phyloP scores from a whole-genome alignment of 257 asterid genomes.

The Nicotiana tabacum region DNA sequence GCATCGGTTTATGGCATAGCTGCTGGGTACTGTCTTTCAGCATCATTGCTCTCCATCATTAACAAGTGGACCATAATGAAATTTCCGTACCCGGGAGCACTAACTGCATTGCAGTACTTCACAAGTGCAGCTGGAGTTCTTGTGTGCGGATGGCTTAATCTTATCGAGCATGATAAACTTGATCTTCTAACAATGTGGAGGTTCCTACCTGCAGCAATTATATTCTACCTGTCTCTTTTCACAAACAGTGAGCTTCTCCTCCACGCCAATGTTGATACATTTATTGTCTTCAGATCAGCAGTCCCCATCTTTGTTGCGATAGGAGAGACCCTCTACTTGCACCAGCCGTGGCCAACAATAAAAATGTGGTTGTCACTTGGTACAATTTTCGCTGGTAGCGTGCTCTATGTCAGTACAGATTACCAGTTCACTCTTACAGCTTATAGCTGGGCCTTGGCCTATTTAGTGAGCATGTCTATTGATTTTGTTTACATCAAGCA shows the following conservation, averaged over 20 bases:
- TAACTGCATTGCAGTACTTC: constrained; percentile 87
- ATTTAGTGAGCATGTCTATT: constrained; percentile 81
- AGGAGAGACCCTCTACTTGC: constrained; percentile 83
- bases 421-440: constrained; percentile 82
- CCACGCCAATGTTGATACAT: constrained; percentile 91
- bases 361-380: constrained; percentile 70
- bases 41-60: constrained; percentile 77
- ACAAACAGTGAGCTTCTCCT: constrained; percentile 94
- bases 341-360: constrained; percentile 83
- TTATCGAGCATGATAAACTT: constrained; percentile 70
- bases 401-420: constrained; percentile 76
- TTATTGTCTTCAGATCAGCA: constrained; percentile 85
- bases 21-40: constrained; percentile 85
- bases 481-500: constrained; percentile 96
- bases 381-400: constrained; percentile 87
- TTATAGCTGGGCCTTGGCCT: constrained; percentile 87
- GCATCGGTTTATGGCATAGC: constrained; percentile 83
- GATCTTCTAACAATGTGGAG: constrained; percentile 81
- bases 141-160: constrained; percentile 58
- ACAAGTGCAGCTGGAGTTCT: constrained; percentile 83
- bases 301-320: constrained; percentile 91
- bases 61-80: constrained; percentile 96
- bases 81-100: constrained; percentile 92
- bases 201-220: constrained; percentile 84
- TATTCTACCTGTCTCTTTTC: constrained; percentile 77